phyloP scores from a whole-genome alignment of 2,329 filamentous ascomycete genomes.

The Aspergillus sp. region DNA sequence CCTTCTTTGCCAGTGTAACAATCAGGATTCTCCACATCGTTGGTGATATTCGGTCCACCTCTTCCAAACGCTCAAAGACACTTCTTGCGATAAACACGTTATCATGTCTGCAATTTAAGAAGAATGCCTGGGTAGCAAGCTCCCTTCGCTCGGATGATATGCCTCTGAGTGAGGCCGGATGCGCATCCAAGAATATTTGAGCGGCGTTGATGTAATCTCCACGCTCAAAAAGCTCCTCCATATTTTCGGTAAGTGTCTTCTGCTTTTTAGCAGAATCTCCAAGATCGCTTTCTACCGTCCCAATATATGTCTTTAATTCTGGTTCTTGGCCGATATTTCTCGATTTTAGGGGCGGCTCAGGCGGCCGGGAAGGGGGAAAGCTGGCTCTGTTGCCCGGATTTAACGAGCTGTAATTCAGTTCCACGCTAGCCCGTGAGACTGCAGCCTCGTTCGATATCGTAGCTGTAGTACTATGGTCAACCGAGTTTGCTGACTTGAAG shows the following conservation, averaged over 20 bases:
- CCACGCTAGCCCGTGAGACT: neutral
- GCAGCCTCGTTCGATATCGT: neutral
- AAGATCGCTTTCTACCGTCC: neutral
- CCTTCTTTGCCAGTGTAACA: conserved; percentile 34
- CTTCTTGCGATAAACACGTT: conserved; percentile 41
- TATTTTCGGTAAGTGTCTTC: conserved; percentile 18
- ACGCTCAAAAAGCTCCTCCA: conserved; percentile 27
- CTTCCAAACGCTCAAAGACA: conserved; percentile 37
- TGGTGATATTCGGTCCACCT: conserved; percentile 30
- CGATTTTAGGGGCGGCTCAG: neutral
- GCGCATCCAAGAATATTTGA: conserved; percentile 34
- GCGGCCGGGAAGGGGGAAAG: neutral
- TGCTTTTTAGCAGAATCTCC: neutral
- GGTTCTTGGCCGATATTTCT: neutral
- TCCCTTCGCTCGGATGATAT: conserved; percentile 30
- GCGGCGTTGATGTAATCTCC: conserved; percentile 36
- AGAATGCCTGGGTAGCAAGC: conserved; percentile 33
- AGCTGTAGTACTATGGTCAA: neutral
- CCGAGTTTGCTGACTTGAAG: neutral
- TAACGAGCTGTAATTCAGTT: neutral
- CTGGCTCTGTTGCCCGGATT: neutral
- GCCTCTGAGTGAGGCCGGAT: conserved; percentile 19
- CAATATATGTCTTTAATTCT: neutral
- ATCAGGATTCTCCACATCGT: conserved; percentile 40
- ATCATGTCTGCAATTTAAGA: conserved; percentile 35